These are phyloP conservation scores for Solanum hybrid DNA, from an alignment of 305 asterid species.

Conservation along the genomic window DNA sequence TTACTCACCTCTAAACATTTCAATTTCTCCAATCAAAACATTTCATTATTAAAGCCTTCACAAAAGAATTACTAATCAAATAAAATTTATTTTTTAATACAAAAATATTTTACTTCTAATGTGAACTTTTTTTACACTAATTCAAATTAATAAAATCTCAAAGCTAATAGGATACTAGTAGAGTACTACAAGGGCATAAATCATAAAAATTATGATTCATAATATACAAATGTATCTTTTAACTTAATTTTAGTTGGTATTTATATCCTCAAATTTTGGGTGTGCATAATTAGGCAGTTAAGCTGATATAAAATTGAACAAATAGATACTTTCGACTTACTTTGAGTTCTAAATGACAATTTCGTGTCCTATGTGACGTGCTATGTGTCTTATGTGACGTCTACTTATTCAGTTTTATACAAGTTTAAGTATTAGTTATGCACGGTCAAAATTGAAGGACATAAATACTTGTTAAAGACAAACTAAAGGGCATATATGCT, in stretches of 20 bases:
- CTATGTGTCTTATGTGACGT: too few relatives aligned
- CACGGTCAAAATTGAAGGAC: fast-evolving
- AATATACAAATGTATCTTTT: too few relatives aligned
- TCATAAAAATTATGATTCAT: too few relatives aligned
- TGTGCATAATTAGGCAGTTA: not conserved
- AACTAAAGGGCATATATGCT: too few relatives aligned
- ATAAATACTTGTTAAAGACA: too few relatives aligned
- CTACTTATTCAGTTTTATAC: fast-evolving
- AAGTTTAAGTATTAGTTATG: too few relatives aligned
- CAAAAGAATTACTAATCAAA: not conserved
- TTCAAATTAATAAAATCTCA: not conserved
- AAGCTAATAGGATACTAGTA: not conserved
- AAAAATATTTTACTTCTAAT: too few relatives aligned
- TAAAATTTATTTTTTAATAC: not conserved
- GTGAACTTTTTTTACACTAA: not conserved
- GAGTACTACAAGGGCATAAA: not conserved
- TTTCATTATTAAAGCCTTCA: not conserved
- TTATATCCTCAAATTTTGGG: too few relatives aligned
- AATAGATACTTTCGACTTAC: fast-evolving
- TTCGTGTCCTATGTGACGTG: too few relatives aligned
- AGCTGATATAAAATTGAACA: too few relatives aligned
- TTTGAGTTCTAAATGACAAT: not conserved
- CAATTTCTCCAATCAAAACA: not conserved
- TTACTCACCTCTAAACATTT: not conserved
- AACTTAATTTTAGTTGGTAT: not conserved